phyloP scores from a whole-genome alignment of 495 filamentous ascomycete species.

The Bacidia gigantensis region DNA sequence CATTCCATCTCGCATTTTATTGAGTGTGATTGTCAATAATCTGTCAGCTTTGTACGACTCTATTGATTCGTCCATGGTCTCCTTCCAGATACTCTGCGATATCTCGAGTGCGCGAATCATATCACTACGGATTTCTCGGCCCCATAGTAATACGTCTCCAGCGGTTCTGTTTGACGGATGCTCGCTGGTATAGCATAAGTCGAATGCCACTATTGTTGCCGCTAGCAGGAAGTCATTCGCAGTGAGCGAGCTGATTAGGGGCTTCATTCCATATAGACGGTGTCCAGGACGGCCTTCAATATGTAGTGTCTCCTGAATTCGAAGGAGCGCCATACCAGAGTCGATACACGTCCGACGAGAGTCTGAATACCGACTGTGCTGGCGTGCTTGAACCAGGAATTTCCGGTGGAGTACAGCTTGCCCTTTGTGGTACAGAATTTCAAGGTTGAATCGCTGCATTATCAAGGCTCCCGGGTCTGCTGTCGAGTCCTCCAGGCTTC shows the following conservation, averaged over 20 bases:
- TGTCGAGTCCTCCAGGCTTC: slow-evolving; percentile 55
- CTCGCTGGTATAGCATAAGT: slow-evolving; percentile 35
- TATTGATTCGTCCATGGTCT: slow-evolving; percentile 59
- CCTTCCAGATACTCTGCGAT: slow-evolving; percentile 67
- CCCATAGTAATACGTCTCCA: slow-evolving; percentile 52
- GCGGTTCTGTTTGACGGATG: slow-evolving; percentile 24
- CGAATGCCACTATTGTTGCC: slow-evolving; percentile 76
- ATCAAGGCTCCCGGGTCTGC: slow-evolving; percentile 64
- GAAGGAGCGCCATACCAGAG: slow-evolving; percentile 61
- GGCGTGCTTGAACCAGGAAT: slow-evolving; percentile 55
- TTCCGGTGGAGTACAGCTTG: slow-evolving; percentile 74
- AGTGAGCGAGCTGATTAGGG: slow-evolving; percentile 65
- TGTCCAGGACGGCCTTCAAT: slow-evolving; percentile 61
- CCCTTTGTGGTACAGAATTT: slow-evolving; percentile 71
- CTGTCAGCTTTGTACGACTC: slow-evolving; percentile 75
- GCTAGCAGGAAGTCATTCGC: slow-evolving; percentile 74
- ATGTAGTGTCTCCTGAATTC: slow-evolving; percentile 62
- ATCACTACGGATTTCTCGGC: slow-evolving; percentile 52
- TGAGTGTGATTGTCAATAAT: slow-evolving; percentile 66
- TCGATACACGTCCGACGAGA: slow-evolving; percentile 72
- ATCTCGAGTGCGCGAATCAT: slow-evolving; percentile 62
- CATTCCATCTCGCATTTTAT: slow-evolving; percentile 43
- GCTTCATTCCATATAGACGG: slow-evolving; percentile 55
- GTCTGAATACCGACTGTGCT: slow-evolving; percentile 62
- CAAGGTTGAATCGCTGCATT: slow-evolving; percentile 67